A percentile compares a stretch with the other conserved stretches of the same genome.
These are phyloP conservation scores for Primulina huaijiensis DNA, from an alignment of 257 asterid species.

Conservation along the genomic window DNA sequence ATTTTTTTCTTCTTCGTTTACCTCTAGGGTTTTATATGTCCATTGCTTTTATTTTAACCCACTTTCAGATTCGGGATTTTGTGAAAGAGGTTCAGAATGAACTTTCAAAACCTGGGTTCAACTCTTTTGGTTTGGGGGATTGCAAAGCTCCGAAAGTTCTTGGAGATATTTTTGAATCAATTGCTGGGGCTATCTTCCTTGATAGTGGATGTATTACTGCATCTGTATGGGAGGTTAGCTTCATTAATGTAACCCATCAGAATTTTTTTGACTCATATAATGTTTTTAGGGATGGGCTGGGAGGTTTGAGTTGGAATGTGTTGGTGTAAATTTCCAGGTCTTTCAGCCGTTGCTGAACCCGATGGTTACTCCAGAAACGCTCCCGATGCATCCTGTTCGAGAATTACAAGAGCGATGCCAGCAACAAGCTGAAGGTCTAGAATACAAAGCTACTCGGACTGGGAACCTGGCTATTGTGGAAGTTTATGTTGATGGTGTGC, in stretches of 20 bases:
- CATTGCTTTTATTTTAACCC: slow-evolving; percentile 2
- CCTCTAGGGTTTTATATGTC: not conserved
- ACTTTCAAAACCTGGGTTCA: slow-evolving; percentile 74
- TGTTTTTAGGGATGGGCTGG: slow-evolving; percentile 17
- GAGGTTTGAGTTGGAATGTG: slow-evolving; percentile 8
- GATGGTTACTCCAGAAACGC: slow-evolving; percentile 98
- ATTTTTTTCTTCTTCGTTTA: slow-evolving; percentile 7
- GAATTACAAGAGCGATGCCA: slow-evolving; percentile 98
- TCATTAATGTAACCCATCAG: slow-evolving; percentile 17
- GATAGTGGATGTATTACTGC: slow-evolving; percentile 78
- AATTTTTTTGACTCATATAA: not conserved
- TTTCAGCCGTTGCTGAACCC: slow-evolving; percentile 89
- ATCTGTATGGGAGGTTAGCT: slow-evolving; percentile 83
- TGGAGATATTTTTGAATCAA: slow-evolving; percentile 94
- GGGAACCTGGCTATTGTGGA: slow-evolving; percentile 92
- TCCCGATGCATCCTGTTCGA: slow-evolving; percentile 97
- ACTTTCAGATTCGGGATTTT: slow-evolving; percentile 77
- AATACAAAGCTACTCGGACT: slow-evolving; percentile 78
- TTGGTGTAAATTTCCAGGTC: slow-evolving; percentile 45
- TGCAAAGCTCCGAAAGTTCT: slow-evolving; percentile 99
- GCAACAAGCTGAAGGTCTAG: slow-evolving; percentile 94
- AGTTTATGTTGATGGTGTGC: slow-evolving; percentile 83
- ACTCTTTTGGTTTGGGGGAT: slow-evolving; percentile 97
- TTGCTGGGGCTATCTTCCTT: slow-evolving; percentile 99
- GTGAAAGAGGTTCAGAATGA: slow-evolving; percentile 81